A percentile compares a stretch with the other conserved stretches of the same genome.
Evolutionary conservation across 2,329 filamentous ascomycete genomes (phyloP).

Genomic region (Alternaria sp.): DNA sequence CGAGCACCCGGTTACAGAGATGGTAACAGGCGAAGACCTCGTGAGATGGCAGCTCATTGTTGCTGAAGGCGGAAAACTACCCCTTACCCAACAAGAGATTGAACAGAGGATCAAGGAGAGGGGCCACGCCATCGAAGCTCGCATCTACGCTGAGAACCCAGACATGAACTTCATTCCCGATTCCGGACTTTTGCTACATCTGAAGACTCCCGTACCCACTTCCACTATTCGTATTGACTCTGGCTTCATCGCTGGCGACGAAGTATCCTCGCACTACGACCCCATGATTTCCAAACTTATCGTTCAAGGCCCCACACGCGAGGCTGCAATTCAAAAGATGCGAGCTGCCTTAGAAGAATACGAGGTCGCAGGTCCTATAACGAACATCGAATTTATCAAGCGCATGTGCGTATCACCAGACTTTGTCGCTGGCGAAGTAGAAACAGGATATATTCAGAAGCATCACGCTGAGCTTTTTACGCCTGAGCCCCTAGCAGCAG

Average conservation of each 20-base stretch:
- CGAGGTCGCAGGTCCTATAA: constrained; percentile 90
- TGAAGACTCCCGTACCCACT: constrained; percentile 74
- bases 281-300: constrained; percentile 99
- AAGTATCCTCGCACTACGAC: constrained; percentile 93
- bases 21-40: constrained; percentile 78
- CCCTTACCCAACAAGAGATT: constrained; percentile 71
- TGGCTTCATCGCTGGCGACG: constrained; percentile 89
- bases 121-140: constrained; percentile 91
- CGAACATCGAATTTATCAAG: constrained; percentile 97
- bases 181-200: constrained; percentile 85
- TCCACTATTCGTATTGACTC: constrained; percentile 89
- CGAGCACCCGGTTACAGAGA: constrained; percentile 92
- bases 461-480: constrained; percentile 82
- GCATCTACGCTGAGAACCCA: constrained; percentile 96
- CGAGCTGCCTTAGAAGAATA: constrained; percentile 84
- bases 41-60: constrained; percentile 97
- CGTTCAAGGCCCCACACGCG: constrained; percentile 79
- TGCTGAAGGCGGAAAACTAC: constrained; percentile 74
- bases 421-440: constrained; percentile 87
- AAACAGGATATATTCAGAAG: constrained; percentile 96
- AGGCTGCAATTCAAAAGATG: constrained; percentile 84
- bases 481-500: constrained; percentile 67
- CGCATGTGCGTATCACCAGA: constrained; percentile 80
- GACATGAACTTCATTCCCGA: constrained; percentile 92
- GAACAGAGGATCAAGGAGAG: constrained; percentile 74